phyloP scores from a whole-genome alignment of 106 monocot species.

The Xerophyta viscosa region DNA sequence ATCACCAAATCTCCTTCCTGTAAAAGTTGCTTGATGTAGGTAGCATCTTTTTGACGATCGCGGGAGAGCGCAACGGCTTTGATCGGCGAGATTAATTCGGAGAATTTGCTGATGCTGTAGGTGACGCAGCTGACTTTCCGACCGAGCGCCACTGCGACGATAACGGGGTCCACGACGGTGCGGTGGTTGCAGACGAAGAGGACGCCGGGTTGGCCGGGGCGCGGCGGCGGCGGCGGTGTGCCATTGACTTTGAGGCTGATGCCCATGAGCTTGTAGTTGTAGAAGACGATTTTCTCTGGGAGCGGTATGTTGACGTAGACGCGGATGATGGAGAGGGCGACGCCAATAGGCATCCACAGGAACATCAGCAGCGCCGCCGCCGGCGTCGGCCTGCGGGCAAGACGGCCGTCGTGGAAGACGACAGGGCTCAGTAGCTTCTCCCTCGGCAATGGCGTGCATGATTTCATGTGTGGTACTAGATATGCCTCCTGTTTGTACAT shows the following conservation, averaged over 20 bases:
- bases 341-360: constrained; percentile 31
- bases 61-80: constrained; percentile 9
- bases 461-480: constrained; percentile 15
- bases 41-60: constrained; percentile 7
- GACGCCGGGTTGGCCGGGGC: constrained; percentile 25
- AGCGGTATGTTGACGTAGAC: constrained; percentile 32
- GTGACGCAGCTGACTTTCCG: constrained; percentile 43
- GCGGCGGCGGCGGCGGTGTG: constrained; percentile 25
- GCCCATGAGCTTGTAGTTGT: constrained; percentile 36
- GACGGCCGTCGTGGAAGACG: constrained; percentile 38
- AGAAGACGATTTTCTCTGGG: constrained; percentile 22
- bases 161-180: constrained; percentile 34
- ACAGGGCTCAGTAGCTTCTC: constrained; percentile 18
- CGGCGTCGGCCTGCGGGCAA: constrained; percentile 25
- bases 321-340: constrained; percentile 18
- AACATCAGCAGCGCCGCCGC: constrained; percentile 26
- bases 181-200: constrained; percentile 49
- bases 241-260: constrained; percentile 31
- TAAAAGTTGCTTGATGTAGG: constrained; percentile 7
- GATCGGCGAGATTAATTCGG: constrained; percentile 11
- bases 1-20: constrained; percentile 8
- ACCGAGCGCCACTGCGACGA: constrained; percentile 32
- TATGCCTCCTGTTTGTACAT: constrained; percentile 36
- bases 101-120: constrained; percentile 42
- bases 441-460: constrained; percentile 13